Percentiles rank a stretch among this genome's conserved stretches.
Conservation (phyloP, 768 basidiomycete genomes). For the Mycena kentingensis region DNA sequence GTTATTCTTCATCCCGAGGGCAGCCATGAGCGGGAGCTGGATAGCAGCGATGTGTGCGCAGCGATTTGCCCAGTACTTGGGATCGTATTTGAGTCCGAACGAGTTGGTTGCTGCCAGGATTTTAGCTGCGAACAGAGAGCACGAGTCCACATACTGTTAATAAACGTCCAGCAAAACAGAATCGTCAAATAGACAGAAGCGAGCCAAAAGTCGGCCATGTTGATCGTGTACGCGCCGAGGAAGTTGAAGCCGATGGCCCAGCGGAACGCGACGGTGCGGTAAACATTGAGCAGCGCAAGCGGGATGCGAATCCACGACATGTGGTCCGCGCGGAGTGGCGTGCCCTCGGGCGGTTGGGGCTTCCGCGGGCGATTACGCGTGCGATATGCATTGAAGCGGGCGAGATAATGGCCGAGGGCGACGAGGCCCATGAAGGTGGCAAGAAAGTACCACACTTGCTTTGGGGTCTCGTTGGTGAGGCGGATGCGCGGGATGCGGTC, state of each 20-base stretch:
- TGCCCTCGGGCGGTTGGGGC: neutral
- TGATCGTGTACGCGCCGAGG: conserved; percentile 28
- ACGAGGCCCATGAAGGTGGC: conserved; percentile 35
- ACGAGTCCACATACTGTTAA: conserved; percentile 29
- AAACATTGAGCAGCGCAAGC: conserved; percentile 29
- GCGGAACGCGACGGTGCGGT: conserved; percentile 32
- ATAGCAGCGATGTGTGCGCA: conserved; percentile 34
- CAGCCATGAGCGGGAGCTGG: conserved; percentile 47
- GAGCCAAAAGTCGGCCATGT: conserved; percentile 33
- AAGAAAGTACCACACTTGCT: conserved; percentile 38
- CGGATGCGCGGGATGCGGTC: conserved; percentile 16
- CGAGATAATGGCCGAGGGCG: conserved; percentile 25
- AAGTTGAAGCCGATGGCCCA: conserved; percentile 25
- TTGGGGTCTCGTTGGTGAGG: conserved; percentile 28
- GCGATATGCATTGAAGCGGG: conserved; percentile 14
- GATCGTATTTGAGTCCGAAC: conserved; percentile 10
- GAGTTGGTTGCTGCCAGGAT: conserved; percentile 24
- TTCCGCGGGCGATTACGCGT: neutral
- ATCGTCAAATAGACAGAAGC: conserved; percentile 29
- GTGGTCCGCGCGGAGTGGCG: conserved; percentile 1
- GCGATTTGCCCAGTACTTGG: conserved; percentile 31
- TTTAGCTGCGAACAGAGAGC: neutral
- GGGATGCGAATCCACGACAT: conserved; percentile 20
- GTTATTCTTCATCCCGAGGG: conserved; percentile 53
- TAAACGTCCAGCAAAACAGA: conserved; percentile 34